A percentile compares a stretch with the other conserved stretches of the same genome.
These are phyloP conservation scores for Mucor plumbeus DNA, from an alignment of 371 early-diverging fungal genomes.

Conservation along the genomic window DNA sequence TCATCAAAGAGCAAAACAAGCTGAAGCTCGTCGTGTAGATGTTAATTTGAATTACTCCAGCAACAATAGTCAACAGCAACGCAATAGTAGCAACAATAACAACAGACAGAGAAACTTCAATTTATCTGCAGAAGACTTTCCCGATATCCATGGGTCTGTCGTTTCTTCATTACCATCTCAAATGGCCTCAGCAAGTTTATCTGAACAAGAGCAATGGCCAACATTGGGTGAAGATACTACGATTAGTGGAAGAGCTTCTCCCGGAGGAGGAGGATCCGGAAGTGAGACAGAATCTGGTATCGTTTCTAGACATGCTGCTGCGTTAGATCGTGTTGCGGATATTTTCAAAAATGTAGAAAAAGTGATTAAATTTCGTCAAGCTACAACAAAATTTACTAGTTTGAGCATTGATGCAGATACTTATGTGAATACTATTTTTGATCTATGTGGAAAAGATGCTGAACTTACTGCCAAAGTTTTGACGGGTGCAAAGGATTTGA, in stretches of 20 bases:
- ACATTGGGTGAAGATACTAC: slow-evolving; percentile 27
- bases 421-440: slow-evolving; percentile 58
- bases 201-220: slow-evolving; percentile 24
- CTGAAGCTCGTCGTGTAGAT: slow-evolving; percentile 46
- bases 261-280: background rate
- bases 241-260: slow-evolving; percentile 31
- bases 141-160: slow-evolving; percentile 30
- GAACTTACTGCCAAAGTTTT: slow-evolving; percentile 59
- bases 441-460: slow-evolving; percentile 49
- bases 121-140: slow-evolving; percentile 37
- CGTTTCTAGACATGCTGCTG: slow-evolving; percentile 49
- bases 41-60: slow-evolving; percentile 55
- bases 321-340: slow-evolving; percentile 53
- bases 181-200: slow-evolving; percentile 3
- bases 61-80: background rate
- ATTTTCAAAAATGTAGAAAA: slow-evolving; percentile 55
- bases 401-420: slow-evolving; percentile 51
- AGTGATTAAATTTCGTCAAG: slow-evolving; percentile 62
- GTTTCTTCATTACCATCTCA: background rate
- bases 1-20: slow-evolving; percentile 41
- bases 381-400: slow-evolving; percentile 57
- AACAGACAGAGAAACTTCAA: background rate
- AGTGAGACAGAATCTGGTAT: slow-evolving; percentile 15
- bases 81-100: background rate
- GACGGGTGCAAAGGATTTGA: slow-evolving; percentile 55